Conservation (phyloP, 306 rosid species). For the Cucumis cinereus region DNA sequence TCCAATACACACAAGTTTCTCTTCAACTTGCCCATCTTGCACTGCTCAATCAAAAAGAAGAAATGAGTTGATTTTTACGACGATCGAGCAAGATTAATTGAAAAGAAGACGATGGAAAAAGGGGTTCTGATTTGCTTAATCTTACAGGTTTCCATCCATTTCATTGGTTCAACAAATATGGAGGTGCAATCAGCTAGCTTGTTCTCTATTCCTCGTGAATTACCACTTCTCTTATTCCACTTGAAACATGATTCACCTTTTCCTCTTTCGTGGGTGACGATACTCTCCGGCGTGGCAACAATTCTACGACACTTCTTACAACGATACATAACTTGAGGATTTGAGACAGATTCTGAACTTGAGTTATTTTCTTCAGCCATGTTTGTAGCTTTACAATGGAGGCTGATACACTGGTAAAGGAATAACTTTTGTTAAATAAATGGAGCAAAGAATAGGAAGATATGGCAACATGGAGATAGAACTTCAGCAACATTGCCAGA, state of each 20-base stretch:
- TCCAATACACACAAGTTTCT: conserved; percentile 56
- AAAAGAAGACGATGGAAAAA: not conserved
- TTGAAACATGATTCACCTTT: conserved; percentile 62
- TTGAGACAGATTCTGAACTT: conserved; percentile 20
- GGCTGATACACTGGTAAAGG: not conserved
- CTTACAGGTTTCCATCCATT: conserved; percentile 82
- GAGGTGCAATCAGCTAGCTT: conserved; percentile 52
- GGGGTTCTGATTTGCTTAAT: not conserved
- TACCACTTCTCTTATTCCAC: conserved; percentile 53
- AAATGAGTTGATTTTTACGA: not conserved
- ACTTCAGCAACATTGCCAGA: not conserved
- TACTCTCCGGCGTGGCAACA: conserved; percentile 52
- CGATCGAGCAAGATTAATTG: not conserved
- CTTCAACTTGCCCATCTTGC: conserved; percentile 71
- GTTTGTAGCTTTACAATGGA: not conserved
- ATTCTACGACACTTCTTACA: conserved; percentile 81
- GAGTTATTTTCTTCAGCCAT: conserved; percentile 36
- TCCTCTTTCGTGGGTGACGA: conserved; percentile 53
- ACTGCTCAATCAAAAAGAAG: conserved; percentile 26
- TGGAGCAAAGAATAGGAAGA: not conserved
- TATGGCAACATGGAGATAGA: not conserved
- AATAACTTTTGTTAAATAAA: not conserved
- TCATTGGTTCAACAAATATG: conserved; percentile 73
- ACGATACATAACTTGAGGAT: conserved; percentile 39
- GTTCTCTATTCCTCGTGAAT: conserved; percentile 18